These are phyloP conservation scores for Chlorella vulgaris DNA, from an alignment of 139 green algal genomes.

Conservation along the genomic window DNA sequence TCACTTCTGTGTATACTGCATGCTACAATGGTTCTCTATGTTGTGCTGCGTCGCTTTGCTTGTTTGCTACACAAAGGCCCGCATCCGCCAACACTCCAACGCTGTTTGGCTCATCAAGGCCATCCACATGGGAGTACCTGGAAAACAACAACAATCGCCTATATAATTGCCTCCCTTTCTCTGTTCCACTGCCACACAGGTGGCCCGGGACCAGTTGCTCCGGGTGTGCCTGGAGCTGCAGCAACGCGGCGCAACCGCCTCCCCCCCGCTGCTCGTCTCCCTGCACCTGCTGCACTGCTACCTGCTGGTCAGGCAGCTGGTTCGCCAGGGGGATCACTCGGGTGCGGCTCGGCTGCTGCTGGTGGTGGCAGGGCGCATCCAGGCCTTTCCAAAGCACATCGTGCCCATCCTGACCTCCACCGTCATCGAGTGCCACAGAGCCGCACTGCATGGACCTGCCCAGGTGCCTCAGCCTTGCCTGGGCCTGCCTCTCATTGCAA, in stretches of 20 bases:
- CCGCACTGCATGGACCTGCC: slow-evolving; percentile 73
- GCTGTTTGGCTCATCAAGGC: no score
- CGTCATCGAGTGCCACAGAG: slow-evolving; percentile 85
- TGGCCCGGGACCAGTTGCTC: slow-evolving; percentile 77
- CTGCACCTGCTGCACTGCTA: slow-evolving; percentile 78
- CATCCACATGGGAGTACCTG: no score
- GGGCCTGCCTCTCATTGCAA: no score
- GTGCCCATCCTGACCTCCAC: slow-evolving; percentile 89
- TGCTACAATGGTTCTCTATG: no score
- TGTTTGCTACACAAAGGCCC: no score
- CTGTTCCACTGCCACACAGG: not conserved
- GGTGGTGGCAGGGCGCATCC: slow-evolving; percentile 66
- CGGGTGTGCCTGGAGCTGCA: slow-evolving; percentile 61
- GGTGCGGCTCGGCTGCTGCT: slow-evolving; percentile 80
- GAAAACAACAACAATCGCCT: no score
- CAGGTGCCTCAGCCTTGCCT: slow-evolving; percentile 39
- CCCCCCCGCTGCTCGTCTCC: slow-evolving; percentile 55
- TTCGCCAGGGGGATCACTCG: slow-evolving; percentile 68
- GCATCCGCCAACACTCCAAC: no score
- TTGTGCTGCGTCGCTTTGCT: no score
- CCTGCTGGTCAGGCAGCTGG: slow-evolving; percentile 80
- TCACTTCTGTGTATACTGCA: no score
- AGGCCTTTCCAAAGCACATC: slow-evolving; percentile 73
- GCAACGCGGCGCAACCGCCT: slow-evolving; percentile 36
- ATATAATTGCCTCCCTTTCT: not conserved